A percentile compares a stretch with the other conserved stretches of the same genome.
Conservation (phyloP, 148 eudicot genomes). For the Oxyria digyna region DNA sequence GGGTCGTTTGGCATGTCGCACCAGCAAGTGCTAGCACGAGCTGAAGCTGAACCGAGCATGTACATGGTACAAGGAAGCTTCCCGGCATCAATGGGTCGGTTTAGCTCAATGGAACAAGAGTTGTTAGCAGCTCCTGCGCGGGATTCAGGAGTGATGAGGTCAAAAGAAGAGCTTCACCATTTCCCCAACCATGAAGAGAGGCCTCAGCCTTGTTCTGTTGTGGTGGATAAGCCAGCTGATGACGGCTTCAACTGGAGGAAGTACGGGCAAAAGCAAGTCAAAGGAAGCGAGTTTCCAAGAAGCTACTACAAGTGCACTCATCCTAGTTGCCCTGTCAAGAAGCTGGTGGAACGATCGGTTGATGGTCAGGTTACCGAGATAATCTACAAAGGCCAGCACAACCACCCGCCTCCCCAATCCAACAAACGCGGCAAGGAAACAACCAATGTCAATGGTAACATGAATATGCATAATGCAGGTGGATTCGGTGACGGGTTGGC, state of each 20-base stretch:
- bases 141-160: conserved; percentile 12
- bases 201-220: conserved; percentile 28
- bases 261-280: conserved; percentile 89
- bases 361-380: conserved; percentile 92
- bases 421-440: conserved; percentile 38
- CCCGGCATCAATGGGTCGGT: conserved; percentile 15
- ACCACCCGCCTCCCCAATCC: conserved; percentile 55
- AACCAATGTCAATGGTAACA: conserved; percentile 28
- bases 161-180: conserved; percentile 20
- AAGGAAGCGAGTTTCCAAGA: conserved; percentile 85
- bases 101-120: conserved; percentile 26
- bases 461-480: conserved; percentile 18
- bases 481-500: conserved; percentile 20
- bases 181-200: background rate
- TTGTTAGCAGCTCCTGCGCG: conserved; percentile 20
- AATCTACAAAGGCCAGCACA: conserved; percentile 86
- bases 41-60: background rate
- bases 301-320: conserved; percentile 83
- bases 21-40: conserved; percentile 44
- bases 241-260: conserved; percentile 94
- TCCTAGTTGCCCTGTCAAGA: conserved; percentile 68
- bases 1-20: conserved; percentile 54
- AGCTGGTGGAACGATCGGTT: conserved; percentile 77
- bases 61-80: background rate
- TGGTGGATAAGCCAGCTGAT: conserved; percentile 71